Evolutionary conservation across 306 rosid genomes (phyloP).

Genomic region (Spatholobus suberectus): DNA sequence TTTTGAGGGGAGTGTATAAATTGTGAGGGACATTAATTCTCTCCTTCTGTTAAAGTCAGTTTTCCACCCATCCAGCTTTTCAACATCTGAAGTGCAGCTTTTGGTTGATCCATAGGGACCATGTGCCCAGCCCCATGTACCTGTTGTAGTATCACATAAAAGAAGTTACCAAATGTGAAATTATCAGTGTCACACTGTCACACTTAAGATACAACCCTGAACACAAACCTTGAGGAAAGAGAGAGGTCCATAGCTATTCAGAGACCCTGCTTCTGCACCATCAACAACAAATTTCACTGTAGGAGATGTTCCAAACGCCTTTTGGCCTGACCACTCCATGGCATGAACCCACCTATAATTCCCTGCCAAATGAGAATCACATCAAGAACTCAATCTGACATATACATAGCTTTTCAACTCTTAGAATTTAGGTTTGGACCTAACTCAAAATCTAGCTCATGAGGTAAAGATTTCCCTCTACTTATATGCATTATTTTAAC

Average conservation of each 20-base stretch:
- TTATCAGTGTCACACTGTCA: not conserved
- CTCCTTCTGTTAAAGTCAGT: conserved; percentile 6
- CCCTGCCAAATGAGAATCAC: conserved; percentile 53
- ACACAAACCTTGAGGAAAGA: conserved; percentile 75
- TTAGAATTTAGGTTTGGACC: no score
- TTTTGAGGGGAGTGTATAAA: conserved; percentile 7
- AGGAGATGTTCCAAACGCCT: conserved; percentile 53
- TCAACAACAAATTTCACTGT: conserved; percentile 59
- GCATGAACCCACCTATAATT: conserved; percentile 86
- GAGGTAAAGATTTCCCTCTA: no score
- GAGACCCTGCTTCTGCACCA: conserved; percentile 67
- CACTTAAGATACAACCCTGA: not conserved
- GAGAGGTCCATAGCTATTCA: conserved; percentile 75
- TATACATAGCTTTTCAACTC: not conserved
- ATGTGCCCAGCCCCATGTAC: conserved; percentile 82
- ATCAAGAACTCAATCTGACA: not conserved
- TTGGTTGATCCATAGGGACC: conserved; percentile 98
- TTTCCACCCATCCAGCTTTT: conserved; percentile 73
- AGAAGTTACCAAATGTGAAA: not conserved
- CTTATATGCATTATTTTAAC: no score
- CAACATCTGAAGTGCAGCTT: conserved; percentile 81
- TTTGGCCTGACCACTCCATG: conserved; percentile 88
- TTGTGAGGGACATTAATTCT: conserved; percentile 37
- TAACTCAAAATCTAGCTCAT: no score
- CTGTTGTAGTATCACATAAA: conserved; percentile 36